These are phyloP conservation scores for Gigaspora rosea DNA, from an alignment of 192 early-diverging fungal species.

Conservation along the genomic window DNA sequence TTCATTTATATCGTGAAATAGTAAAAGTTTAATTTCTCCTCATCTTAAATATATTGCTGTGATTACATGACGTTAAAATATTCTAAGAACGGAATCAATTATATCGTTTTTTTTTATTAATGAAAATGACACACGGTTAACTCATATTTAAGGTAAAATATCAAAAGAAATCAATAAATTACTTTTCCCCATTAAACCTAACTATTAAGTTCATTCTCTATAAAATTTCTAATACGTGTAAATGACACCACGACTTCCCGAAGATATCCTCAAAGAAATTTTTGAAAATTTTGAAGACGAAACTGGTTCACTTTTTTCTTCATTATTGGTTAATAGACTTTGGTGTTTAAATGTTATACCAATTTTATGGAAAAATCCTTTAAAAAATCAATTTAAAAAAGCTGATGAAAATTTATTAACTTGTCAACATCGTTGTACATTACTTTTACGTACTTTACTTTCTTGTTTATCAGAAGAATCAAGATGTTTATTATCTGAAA, in stretches of 20 bases:
- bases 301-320: background rate
- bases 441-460: background rate
- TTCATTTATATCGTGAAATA: no score
- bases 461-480: background rate
- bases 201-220: no score
- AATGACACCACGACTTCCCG: background rate
- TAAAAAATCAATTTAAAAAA: constrained; percentile 1
- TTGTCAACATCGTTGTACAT: background rate
- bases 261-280: background rate
- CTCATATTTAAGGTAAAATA: no score
- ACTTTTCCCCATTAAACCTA: no score
- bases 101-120: no score
- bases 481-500: background rate
- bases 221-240: no score
- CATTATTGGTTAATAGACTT: background rate
- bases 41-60: no score
- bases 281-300: background rate
- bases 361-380: constrained; percentile 10
- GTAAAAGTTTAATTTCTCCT: no score
- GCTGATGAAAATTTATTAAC: background rate
- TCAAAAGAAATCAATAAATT: no score
- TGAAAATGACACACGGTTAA: no score
- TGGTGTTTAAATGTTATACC: background rate
- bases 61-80: no score
- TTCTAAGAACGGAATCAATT: no score